Evolutionary conservation across 1,284 basidiomycete species (phyloP).

Genomic region (Malassezia sp.): DNA sequence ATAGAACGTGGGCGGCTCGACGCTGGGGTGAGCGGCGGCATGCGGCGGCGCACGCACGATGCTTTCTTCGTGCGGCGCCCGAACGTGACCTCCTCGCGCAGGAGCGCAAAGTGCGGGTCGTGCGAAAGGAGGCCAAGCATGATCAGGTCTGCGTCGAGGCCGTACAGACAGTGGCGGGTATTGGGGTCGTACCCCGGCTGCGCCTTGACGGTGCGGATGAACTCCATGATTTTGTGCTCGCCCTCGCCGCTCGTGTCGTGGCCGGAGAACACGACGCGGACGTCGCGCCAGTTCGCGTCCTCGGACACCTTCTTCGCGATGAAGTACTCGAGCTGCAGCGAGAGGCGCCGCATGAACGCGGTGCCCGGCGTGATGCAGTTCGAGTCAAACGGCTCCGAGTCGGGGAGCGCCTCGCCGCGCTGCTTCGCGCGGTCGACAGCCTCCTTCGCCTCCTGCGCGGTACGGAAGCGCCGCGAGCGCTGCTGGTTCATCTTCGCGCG

Average conservation of each 20-base stretch:
- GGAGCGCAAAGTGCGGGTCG: slow-evolving; percentile 93
- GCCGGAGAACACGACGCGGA: slow-evolving; percentile 89
- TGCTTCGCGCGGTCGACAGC: slow-evolving; percentile 69
- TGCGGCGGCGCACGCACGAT: too few species aligned
- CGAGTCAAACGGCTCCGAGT: slow-evolving; percentile 90
- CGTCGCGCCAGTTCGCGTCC: slow-evolving; percentile 60
- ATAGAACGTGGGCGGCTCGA: slow-evolving; percentile 85
- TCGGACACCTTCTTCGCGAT: slow-evolving; percentile 51
- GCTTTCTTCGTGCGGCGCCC: slow-evolving; percentile 56
- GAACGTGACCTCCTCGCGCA: slow-evolving; percentile 97
- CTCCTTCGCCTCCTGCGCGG: slow-evolving; percentile 84
- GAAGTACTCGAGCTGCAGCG: slow-evolving; percentile 85
- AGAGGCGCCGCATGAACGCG: slow-evolving; percentile 82
- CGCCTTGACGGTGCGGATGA: slow-evolving; percentile 83
- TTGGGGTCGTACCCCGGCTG: slow-evolving; percentile 91
- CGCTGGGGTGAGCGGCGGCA: too few species aligned
- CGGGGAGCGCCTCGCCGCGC: slow-evolving; percentile 81
- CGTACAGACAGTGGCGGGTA: slow-evolving; percentile 90
- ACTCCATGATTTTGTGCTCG: slow-evolving; percentile 99
- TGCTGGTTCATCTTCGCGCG: slow-evolving; percentile 99
- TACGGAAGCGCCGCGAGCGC: slow-evolving; percentile 67
- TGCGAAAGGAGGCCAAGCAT: slow-evolving; percentile 95
- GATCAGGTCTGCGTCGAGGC: slow-evolving; percentile 93
- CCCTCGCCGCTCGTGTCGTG: slow-evolving; percentile 96
- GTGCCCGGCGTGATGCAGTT: slow-evolving; percentile 99